A percentile compares a stretch with the other conserved stretches of the same genome.
Conservation (phyloP, 2,329 filamentous ascomycete genomes). For the Alternaria conjuncta region DNA sequence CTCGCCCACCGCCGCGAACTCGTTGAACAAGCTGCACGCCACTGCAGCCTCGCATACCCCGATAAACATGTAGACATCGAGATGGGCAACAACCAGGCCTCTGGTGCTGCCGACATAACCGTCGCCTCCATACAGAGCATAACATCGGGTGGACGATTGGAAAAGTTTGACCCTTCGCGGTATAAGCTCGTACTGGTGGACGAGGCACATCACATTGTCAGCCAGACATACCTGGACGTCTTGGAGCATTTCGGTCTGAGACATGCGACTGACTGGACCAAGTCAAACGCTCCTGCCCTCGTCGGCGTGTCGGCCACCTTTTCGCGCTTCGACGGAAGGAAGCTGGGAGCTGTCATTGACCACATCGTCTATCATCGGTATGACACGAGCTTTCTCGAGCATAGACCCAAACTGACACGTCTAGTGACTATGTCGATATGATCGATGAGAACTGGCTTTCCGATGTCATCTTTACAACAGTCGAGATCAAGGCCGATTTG, state of each 20-base stretch:
- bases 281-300: conserved; percentile 57
- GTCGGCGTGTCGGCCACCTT: conserved; percentile 89
- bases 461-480: conserved; percentile 92
- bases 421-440: conserved; percentile 74
- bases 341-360: conserved; percentile 83
- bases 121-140: conserved; percentile 90
- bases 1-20: conserved; percentile 91
- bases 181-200: conserved; percentile 96
- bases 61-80: conserved; percentile 84
- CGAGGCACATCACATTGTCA: conserved; percentile 96
- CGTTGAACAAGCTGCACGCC: conserved; percentile 88
- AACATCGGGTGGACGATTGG: conserved; percentile 74
- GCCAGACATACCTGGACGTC: conserved; percentile 75
- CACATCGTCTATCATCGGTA: conserved; percentile 92
- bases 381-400: background rate
- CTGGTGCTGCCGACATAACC: conserved; percentile 87
- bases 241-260: conserved; percentile 80
- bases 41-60: conserved; percentile 83
- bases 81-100: conserved; percentile 80
- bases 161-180: conserved; percentile 76
- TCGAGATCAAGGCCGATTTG: conserved; percentile 81
- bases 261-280: conserved; percentile 50
- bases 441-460: conserved; percentile 91
- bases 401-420: conserved; percentile 2
- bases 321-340: conserved; percentile 81